Percentiles rank a stretch among this genome's conserved stretches.
These are phyloP conservation scores for Hortaea werneckii DNA, from an alignment of 2,329 filamentous ascomycete species.

Conservation along the genomic window DNA sequence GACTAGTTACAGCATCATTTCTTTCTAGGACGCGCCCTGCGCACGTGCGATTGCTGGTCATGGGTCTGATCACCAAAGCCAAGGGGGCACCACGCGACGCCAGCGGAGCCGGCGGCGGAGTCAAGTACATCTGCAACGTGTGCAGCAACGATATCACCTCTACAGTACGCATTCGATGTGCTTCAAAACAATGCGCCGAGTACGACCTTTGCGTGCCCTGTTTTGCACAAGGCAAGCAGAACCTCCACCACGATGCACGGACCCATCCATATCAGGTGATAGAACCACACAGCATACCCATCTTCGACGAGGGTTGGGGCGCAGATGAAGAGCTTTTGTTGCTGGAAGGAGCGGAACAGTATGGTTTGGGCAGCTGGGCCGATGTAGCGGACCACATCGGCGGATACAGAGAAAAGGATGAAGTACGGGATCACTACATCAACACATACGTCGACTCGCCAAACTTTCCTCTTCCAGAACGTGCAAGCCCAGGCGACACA, in stretches of 20 bases:
- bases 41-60: conserved; percentile 5
- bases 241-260: conserved; percentile 74
- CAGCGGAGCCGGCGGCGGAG: conserved; percentile 29
- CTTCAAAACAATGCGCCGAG: conserved; percentile 71
- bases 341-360: conserved; percentile 88
- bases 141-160: conserved; percentile 96
- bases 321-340: conserved; percentile 93
- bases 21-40: too few relatives aligned
- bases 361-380: conserved; percentile 92
- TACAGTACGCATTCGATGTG: conserved; percentile 92
- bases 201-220: conserved; percentile 96
- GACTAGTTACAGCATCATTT: too few relatives aligned
- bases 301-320: conserved; percentile 90
- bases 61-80: conserved; percentile 27
- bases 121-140: conserved; percentile 93
- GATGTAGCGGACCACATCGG: conserved; percentile 98
- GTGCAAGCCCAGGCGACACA: conserved; percentile 73
- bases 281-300: conserved; percentile 96
- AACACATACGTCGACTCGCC: conserved; percentile 75
- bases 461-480: conserved; percentile 75
- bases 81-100: conserved; percentile 21
- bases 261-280: conserved; percentile 88
- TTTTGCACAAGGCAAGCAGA: conserved; percentile 71
- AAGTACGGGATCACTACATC: conserved; percentile 90
- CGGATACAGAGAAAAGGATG: conserved; percentile 86